Percentiles rank a stretch among this genome's conserved stretches.
Evolutionary conservation across 2,329 filamentous ascomycete genomes (phyloP).

Genomic region (Metarhizium guizhouense): DNA sequence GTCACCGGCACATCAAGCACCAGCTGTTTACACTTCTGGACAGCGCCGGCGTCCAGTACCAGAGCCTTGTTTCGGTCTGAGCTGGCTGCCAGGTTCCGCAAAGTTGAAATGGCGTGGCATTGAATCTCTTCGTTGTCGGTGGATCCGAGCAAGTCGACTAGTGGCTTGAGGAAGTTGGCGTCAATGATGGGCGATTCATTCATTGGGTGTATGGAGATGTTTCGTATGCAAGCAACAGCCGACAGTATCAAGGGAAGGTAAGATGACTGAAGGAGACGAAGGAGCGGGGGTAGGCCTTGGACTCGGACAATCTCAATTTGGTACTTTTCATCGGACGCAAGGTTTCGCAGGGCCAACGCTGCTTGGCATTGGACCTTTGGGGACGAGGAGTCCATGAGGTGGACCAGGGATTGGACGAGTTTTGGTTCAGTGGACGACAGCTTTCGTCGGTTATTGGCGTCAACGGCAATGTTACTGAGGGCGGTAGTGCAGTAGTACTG

Average conservation of each 20-base stretch:
- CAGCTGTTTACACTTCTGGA: conserved; percentile 97
- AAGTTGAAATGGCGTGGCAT: conserved; percentile 94
- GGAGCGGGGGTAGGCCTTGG: conserved; percentile 72
- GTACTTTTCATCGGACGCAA: conserved; percentile 97
- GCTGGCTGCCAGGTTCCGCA: conserved; percentile 90
- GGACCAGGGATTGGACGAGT: conserved; percentile 86
- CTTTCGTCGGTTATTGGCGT: conserved; percentile 81
- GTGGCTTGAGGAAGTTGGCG: conserved; percentile 84
- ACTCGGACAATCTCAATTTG: conserved; percentile 94
- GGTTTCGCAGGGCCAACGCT: conserved; percentile 83
- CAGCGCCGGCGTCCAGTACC: conserved; percentile 91
- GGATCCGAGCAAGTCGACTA: conserved; percentile 88
- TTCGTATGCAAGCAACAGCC: conserved; percentile 94
- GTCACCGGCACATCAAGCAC: conserved; percentile 87
- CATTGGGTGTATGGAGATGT: conserved; percentile 95
- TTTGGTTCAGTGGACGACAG: conserved; percentile 85
- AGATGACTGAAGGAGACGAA: conserved; percentile 86
- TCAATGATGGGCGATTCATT: conserved; percentile 99
- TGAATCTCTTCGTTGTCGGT: conserved; percentile 99
- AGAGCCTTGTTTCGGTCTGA: conserved; percentile 97
- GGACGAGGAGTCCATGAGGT: conserved; percentile 94
- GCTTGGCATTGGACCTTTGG: conserved; percentile 98
- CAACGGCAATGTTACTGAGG: conserved; percentile 96
- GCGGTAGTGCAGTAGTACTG: conserved; percentile 99
- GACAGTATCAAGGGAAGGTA: conserved; percentile 94